A percentile compares a stretch with the other conserved stretches of the same genome.
Conservation (phyloP, 1,284 basidiomycete species). For the Malassezia nana region DNA sequence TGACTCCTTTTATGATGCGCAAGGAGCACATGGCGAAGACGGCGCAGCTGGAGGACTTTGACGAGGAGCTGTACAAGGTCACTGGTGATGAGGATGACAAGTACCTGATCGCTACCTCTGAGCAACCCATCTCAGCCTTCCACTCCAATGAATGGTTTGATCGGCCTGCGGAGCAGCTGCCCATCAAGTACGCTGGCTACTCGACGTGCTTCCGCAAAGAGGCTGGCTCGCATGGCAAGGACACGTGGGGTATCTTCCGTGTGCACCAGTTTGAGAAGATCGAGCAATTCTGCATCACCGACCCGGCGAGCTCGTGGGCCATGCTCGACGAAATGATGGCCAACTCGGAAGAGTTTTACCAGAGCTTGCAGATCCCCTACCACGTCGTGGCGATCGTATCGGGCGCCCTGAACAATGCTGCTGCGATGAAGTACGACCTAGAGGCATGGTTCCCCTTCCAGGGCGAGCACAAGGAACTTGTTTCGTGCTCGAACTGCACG, state of each 20-base stretch:
- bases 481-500: constrained; percentile 51
- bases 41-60: constrained; percentile 92
- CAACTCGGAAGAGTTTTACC: constrained; percentile 87
- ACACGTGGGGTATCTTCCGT: constrained; percentile 99
- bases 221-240: constrained; percentile 87
- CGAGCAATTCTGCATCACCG: constrained; percentile 86
- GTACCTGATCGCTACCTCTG: constrained; percentile 95
- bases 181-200: constrained; percentile 63
- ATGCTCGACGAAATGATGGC: constrained; percentile 84
- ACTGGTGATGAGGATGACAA: constrained; percentile 83
- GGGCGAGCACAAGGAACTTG: constrained; percentile 78
- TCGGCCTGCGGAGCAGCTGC: constrained; percentile 76
- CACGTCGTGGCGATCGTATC: constrained; percentile 91
- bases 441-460: constrained; percentile 99
- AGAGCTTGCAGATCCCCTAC: constrained; percentile 82
- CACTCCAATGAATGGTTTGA: constrained; percentile 97
- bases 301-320: constrained; percentile 74
- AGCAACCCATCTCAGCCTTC: constrained; percentile 92
- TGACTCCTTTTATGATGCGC: constrained; percentile 97
- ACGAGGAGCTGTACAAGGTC: constrained; percentile 96
- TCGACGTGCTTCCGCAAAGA: constrained; percentile 99
- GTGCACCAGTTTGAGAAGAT: constrained; percentile 99
- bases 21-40: constrained; percentile 95
- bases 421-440: constrained; percentile 90
- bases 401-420: constrained; percentile 89